Conservation (phyloP, 495 filamentous ascomycete genomes). For the Aspergillus indologenus region DNA sequence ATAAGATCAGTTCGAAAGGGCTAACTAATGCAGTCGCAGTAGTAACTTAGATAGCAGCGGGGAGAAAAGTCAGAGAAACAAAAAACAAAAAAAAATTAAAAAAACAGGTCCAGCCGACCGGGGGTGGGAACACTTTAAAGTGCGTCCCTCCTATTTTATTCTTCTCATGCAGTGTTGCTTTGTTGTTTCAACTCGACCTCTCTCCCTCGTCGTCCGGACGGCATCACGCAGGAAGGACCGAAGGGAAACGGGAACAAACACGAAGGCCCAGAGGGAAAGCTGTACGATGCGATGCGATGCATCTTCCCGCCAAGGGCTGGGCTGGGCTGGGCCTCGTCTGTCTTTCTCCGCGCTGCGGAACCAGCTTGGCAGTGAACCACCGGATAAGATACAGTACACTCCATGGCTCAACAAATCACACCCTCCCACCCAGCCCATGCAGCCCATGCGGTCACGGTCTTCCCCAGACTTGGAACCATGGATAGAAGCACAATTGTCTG, state of each 20-base stretch:
- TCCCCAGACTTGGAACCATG: too few relatives aligned
- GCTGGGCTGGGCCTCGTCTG: not conserved
- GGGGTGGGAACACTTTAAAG: not conserved
- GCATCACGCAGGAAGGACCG: not conserved
- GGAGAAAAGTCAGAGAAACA: not conserved
- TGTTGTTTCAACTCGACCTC: not conserved
- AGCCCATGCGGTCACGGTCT: too few relatives aligned
- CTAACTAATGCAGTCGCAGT: not conserved
- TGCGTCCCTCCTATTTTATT: not conserved
- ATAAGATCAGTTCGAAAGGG: not conserved
- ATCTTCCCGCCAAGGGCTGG: not conserved
- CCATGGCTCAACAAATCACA: constrained; percentile 18
- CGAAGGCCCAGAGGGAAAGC: not conserved
- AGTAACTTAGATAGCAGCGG: not conserved
- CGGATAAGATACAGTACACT: too few relatives aligned
- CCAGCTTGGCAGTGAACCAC: constrained; percentile 26
- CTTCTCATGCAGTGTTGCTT: not conserved
- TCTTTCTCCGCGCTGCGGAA: constrained; percentile 22
- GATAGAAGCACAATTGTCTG: constrained; percentile 24
- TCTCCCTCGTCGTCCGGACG: not conserved
- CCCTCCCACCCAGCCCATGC: too few relatives aligned
- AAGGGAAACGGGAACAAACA: not conserved
- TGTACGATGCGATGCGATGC: too few relatives aligned
- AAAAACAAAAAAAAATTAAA: not conserved
- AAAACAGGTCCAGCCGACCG: not conserved